Base-by-base conservation (phyloP, 768 basidiomycete species). In the Tylopilus sp. region DNA sequence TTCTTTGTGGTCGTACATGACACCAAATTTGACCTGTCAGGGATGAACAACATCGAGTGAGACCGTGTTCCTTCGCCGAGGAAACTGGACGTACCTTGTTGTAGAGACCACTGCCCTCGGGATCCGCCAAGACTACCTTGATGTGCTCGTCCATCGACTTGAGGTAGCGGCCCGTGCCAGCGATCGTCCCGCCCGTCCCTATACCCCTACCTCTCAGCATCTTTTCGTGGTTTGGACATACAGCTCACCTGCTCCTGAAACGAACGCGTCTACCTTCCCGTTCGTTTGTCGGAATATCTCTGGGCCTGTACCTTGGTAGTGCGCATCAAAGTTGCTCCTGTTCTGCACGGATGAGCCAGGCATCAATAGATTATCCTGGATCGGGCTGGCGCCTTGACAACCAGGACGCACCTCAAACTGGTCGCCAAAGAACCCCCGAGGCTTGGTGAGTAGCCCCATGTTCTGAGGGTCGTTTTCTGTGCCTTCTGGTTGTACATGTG, bases 131-230 rank as follows among this genome's bases (percentile, higher is more conserved):
- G 6, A 85, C 84, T 11, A 98, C 78, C 12, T 80, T 62, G 40
- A 95, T 58, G 50, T 79, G 73, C 21, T 81, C 75, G 42, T 88
- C 76, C 75, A 82, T 80, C 11, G 80, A 80, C 71, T 94, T 95
- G 47, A 99, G 72, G 62, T 78, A 95, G 45, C 73, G 78, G 0
- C 91, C 94, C 5, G 77, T 80, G 0, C 95, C 95, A 2, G 93
- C 87, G 45, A 99, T 81, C 3, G 95, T 98, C 12, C 97, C 97
- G 6, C 97, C 95, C 3, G 95, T 98, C n/a, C 93, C 91, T 88
- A 44, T 4, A 13, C 13, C 7, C n/a, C 26, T 36, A 9, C 4
- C 35, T n/a, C 33, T 46, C 17, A 40, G 26, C 28, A 10, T 6
- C 35, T 36, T 17, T n/a, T 12, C 12, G n/a, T 5, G 11, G 0